Percentiles rank a stretch among this genome's conserved stretches.
phyloP scores from a whole-genome alignment of 2,329 filamentous ascomycete genomes.

The Mycosphaerella sp. region DNA sequence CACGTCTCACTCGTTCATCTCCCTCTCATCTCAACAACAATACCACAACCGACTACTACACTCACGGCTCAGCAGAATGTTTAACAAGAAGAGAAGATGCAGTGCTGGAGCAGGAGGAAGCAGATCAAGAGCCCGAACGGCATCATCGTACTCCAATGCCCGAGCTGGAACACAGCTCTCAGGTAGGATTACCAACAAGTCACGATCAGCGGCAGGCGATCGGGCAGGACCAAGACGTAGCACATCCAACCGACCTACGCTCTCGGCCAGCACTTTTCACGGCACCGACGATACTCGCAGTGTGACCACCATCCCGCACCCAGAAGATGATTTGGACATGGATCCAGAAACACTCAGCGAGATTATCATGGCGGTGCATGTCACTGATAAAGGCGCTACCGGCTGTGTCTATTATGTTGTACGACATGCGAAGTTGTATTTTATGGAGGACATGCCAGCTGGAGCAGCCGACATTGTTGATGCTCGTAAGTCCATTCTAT shows the following conservation, averaged over 20 bases:
- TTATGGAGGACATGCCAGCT: constrained; percentile 67
- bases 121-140: constrained; percentile 11
- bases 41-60: not conserved
- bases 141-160: constrained; percentile 6
- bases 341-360: constrained; percentile 47
- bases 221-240: not conserved
- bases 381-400: constrained; percentile 62
- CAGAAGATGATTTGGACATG: constrained; percentile 12
- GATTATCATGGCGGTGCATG: constrained; percentile 72
- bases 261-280: constrained; percentile 18
- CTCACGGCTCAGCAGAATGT: not conserved
- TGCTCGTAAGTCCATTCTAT: constrained; percentile 33
- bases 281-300: constrained; percentile 7
- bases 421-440: constrained; percentile 60
- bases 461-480: constrained; percentile 59
- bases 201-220: not conserved
- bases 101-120: constrained; percentile 5
- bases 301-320: constrained; percentile 9
- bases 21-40: not conserved
- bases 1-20: not conserved
- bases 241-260: constrained; percentile 8
- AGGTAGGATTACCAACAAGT: not conserved
- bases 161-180: constrained; percentile 8
- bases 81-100: constrained; percentile 10
- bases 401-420: constrained; percentile 81